Base-by-base conservation (phyloP, 176 grass and related monocot species). In the Rhynchospora tenuis region DNA sequence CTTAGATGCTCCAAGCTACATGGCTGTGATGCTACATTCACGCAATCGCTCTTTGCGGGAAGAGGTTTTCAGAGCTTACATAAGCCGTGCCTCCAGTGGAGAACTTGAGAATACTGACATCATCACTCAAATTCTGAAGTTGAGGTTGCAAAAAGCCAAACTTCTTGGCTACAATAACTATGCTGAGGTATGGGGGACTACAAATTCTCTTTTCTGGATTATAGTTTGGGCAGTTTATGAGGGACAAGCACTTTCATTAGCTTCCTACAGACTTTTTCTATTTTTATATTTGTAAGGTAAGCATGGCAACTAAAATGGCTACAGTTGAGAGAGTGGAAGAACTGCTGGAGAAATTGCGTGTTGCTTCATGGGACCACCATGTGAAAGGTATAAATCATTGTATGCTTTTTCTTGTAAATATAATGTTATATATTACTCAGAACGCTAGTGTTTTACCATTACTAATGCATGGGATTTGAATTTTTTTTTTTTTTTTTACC, bases 1-100 rank as follows among this genome's bases (percentile, higher is more conserved):
- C 68, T 78, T 97, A 82, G 94, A 97, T 63, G 87, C 86, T 76
- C 94, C 91, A 67, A 97, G 89, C 61, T 97, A 84, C 85, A 55
- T 76, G 27, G 78, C 91, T 85, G 87, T 97, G 82, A 97, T 97
- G 94, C 94, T 91, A 85, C 94, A 97, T 91, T 89, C 88, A 74
- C 82, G 75, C 43, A 97, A 91, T 47, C 92, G 94, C 59, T 70
- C 84, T 79, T 88, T 97, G 17, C 89, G 91, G 58, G 91, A 97
- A 88, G 91, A 97, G 88, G 87, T 97, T 73, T 97, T 91, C 73
- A 87, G 74, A 42, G 94, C 91, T 68, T 97, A 88, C 81, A 52
- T 93, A 23, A 87, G 78, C 59, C 89, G 89, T 55, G 87, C 94
- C 73, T 97, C 89, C 17, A 42, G 70, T 44, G 70, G 70, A 8